Percentiles rank a stretch among this genome's conserved stretches.
These are phyloP conservation scores for Rosa multiflora DNA, from an alignment of 306 rosid genomes.

Conservation along the genomic window DNA sequence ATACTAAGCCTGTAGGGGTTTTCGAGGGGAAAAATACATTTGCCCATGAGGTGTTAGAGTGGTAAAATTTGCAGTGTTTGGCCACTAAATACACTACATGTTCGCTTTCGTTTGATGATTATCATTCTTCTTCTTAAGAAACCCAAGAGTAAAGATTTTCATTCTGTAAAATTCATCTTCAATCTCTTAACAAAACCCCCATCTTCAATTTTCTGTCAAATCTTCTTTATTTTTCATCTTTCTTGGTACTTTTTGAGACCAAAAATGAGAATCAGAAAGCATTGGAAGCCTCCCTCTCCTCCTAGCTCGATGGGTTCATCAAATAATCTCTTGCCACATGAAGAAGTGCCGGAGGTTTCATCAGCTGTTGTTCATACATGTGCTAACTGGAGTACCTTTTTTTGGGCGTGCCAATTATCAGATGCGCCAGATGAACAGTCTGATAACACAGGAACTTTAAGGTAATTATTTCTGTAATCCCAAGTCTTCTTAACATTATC, in stretches of 20 bases:
- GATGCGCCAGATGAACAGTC: not conserved
- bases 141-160: not conserved
- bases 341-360: conserved; percentile 13
- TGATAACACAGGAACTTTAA: not conserved
- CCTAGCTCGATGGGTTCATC: conserved; percentile 13
- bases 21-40: not conserved
- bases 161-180: not conserved
- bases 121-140: not conserved
- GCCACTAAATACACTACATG: not conserved
- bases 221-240: not conserved
- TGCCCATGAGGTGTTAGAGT: not conserved
- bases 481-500: not conserved
- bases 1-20: not conserved
- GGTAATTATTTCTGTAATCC: not conserved
- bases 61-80: not conserved
- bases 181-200: not conserved
- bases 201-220: not conserved
- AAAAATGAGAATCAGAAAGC: conserved; percentile 7
- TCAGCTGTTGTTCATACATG: conserved; percentile 11
- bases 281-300: conserved; percentile 4
- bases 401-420: not conserved
- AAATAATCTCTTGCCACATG: not conserved
- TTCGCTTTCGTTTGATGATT: not conserved
- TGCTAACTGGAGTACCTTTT: not conserved
- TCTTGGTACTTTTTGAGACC: not conserved